Base-by-base conservation (phyloP, 148 eudicot genomes). In the Cornus kousa region DNA sequence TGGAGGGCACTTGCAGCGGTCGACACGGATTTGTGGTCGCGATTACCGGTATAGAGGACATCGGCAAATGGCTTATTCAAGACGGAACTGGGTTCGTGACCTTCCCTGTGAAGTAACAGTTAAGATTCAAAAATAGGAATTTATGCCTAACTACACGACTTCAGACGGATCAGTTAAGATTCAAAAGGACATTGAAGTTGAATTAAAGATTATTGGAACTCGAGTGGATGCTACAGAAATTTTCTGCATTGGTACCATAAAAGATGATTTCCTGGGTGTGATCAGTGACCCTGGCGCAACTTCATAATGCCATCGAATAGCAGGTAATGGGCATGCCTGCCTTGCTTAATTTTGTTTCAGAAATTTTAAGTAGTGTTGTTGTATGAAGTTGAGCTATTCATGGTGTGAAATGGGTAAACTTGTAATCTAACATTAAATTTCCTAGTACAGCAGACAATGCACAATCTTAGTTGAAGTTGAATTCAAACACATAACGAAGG, bases 1-100 rank as follows among this genome's bases (percentile, higher is more conserved):
- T 95, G 0, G 98, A 95, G 74, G 98, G 97, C 77, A 95, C 98
- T 83, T 95, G 98, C 94, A 95, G 99, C 84, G 99, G 99, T 53
- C 83, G 97, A 3, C 99, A 95, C 79, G 97, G 99, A 59, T 95
- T 95, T 72, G 91, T 95, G 35, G 97, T 95, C 77, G 97, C 97
- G 28, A 93, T 95, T 3, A 93, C 97, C 71, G 97, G 99, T 5
- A 89, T 95, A 28, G 99, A 95, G 40, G 80, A 79, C 20, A 97
- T 95, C 16, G 99, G 99, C 5, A 93, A 95, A 83, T 97, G 99
- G 10, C 75, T 93, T 12, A 93, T 93, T 73, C 89, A 97, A 35
- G 99, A 95, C 68, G 97, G 99, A 68, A 93, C 99, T 10, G 99
- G 99, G 48, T 93, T 91, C 59, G 99, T 93, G 19, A 91, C 99